Evolutionary conservation across 805 yeast genomes (phyloP).

Genomic region (Hanseniaspora taiwanica): DNA sequence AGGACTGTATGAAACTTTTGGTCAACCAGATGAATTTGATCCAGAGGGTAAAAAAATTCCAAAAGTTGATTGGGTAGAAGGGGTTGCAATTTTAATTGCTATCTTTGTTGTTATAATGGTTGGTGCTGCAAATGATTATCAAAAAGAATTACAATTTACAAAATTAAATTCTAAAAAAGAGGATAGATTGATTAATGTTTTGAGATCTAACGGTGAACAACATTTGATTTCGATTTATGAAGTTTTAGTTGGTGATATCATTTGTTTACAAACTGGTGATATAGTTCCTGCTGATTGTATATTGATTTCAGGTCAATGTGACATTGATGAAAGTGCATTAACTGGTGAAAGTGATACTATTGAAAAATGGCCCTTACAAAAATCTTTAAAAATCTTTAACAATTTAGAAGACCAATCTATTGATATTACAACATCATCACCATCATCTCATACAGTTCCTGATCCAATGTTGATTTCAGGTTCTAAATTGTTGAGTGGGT

Average conservation of each 20-base stretch:
- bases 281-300: constrained; percentile 83
- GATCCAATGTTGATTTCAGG: constrained; percentile 91
- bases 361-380: constrained; percentile 45
- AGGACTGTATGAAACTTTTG: constrained; percentile 87
- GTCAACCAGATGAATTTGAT: constrained; percentile 66
- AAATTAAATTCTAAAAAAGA: constrained; percentile 80
- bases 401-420: constrained; percentile 10
- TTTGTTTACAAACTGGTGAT: constrained; percentile 84
- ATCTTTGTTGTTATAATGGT: constrained; percentile 82
- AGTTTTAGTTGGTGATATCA: constrained; percentile 74
- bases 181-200: constrained; percentile 63
- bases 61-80: constrained; percentile 96
- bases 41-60: constrained; percentile 67
- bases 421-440: constrained; percentile 17
- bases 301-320: constrained; percentile 58
- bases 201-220: constrained; percentile 53
- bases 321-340: constrained; percentile 82
- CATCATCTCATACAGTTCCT: constrained; percentile 29
- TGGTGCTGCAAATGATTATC: constrained; percentile 93
- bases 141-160: constrained; percentile 87
- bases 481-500: constrained; percentile 73
- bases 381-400: constrained; percentile 22
- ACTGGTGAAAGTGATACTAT: constrained; percentile 91
- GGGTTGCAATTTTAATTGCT: constrained; percentile 92
- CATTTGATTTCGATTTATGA: constrained; percentile 57